These are phyloP conservation scores for Hypoxylon intermedium DNA, from an alignment of 495 filamentous ascomycete species.

Conservation along the genomic window DNA sequence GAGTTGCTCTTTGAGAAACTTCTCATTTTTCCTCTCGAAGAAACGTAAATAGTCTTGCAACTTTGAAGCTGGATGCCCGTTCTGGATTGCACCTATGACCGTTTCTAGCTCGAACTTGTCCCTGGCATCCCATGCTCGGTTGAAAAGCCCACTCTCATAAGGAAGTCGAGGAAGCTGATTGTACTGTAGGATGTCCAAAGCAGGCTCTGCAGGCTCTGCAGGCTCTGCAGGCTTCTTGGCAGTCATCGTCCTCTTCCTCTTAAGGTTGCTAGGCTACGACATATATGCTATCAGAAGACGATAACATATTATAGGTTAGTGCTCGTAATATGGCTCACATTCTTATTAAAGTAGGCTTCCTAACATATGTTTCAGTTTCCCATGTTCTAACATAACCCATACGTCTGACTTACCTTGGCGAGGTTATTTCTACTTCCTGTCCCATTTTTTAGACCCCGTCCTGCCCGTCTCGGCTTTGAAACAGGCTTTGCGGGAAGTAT, in stretches of 20 bases:
- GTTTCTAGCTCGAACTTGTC: constrained; percentile 30
- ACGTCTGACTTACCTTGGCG: too few species aligned
- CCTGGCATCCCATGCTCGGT: neutral
- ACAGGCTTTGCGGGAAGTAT: too few species aligned
- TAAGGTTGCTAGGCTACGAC: too few species aligned
- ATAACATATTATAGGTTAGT: neutral
- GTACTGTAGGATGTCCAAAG: constrained; percentile 25
- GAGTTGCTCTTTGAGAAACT: constrained; percentile 32
- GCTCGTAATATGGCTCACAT: neutral
- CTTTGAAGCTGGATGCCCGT: constrained; percentile 21
- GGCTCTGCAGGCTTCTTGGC: neutral
- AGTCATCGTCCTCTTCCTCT: too few species aligned
- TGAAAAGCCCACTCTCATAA: neutral
- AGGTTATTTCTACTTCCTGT: too few species aligned
- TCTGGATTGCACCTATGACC: constrained; percentile 40
- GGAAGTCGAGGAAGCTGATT: constrained; percentile 25
- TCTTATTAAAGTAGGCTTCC: too few species aligned
- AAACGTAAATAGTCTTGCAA: constrained; percentile 37
- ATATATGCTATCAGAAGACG: too few species aligned
- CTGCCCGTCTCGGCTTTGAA: too few species aligned
- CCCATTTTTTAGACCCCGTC: too few species aligned
- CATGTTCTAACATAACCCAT: too few species aligned
- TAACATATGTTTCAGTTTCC: too few species aligned
- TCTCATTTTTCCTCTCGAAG: constrained; percentile 22
- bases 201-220: too few species aligned